Conservation (phyloP, 23 red algal genomes). For the Gracilaria gracilis region DNA sequence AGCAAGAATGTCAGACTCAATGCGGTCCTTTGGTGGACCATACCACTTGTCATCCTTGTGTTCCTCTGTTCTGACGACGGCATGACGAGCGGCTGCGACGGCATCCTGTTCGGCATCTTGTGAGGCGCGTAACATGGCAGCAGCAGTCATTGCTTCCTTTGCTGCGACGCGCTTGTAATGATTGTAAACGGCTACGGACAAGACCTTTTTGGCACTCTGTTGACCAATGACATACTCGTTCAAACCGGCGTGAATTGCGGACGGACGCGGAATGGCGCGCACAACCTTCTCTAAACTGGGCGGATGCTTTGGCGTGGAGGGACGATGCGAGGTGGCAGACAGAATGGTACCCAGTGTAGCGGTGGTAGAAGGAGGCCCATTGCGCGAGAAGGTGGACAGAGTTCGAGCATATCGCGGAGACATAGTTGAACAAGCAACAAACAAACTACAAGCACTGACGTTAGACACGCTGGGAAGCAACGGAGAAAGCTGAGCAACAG, state of each 20-base stretch:
- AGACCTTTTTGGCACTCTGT: slow-evolving; percentile 84
- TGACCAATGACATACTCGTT: slow-evolving; percentile 93
- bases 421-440: not conserved
- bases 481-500: not conserved
- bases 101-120: slow-evolving; percentile 65
- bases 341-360: slow-evolving; percentile 27
- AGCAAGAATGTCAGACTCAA: slow-evolving; percentile 40
- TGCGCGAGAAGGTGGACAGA: slow-evolving; percentile 38
- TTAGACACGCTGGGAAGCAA: not conserved
- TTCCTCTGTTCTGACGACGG: slow-evolving; percentile 37
- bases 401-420: not conserved
- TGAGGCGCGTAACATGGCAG: slow-evolving; percentile 55
- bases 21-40: slow-evolving; percentile 53
- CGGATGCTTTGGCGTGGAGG: slow-evolving; percentile 10
- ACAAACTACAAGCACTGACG: too few relatives aligned
- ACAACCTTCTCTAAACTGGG: slow-evolving; percentile 66
- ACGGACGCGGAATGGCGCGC: slow-evolving; percentile 81
- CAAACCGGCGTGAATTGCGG: slow-evolving; percentile 79
- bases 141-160: slow-evolving; percentile 60
- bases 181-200: slow-evolving; percentile 93
- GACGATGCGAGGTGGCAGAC: slow-evolving; percentile 8
- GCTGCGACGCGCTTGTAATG: slow-evolving; percentile 94
- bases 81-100: slow-evolving; percentile 14
- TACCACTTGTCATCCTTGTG: slow-evolving; percentile 70
- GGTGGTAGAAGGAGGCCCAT: not conserved